These are phyloP conservation scores for Alternaria sp. DNA, from an alignment of 2,329 filamentous ascomycete genomes.

Conservation along the genomic window DNA sequence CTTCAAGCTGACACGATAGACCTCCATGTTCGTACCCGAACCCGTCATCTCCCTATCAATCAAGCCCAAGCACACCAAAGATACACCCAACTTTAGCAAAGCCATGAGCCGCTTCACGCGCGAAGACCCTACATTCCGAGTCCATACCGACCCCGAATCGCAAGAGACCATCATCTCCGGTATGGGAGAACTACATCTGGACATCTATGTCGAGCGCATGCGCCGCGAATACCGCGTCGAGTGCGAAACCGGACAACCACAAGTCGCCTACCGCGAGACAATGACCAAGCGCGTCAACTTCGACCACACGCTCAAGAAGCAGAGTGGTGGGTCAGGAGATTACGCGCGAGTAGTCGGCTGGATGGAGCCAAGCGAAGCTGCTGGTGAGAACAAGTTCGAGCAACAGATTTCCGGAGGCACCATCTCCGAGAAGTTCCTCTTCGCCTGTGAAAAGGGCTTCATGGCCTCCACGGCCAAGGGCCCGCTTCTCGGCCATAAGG, in stretches of 20 bases:
- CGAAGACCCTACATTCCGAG: constrained; percentile 96
- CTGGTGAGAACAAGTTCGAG: constrained; percentile 82
- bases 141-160: constrained; percentile 88
- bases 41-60: constrained; percentile 98
- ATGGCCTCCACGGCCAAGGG: constrained; percentile 81
- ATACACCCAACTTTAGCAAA: constrained; percentile 94
- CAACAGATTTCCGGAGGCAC: constrained; percentile 85
- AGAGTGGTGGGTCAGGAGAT: constrained; percentile 93
- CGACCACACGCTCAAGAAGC: constrained; percentile 93
- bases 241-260: constrained; percentile 92
- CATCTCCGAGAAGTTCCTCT: constrained; percentile 95
- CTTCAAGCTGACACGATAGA: constrained; percentile 45
- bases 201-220: constrained; percentile 97
- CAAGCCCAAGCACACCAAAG: constrained; percentile 91
- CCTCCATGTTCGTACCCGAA: constrained; percentile 97
- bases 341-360: constrained; percentile 91
- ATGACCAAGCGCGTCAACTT: constrained; percentile 81
- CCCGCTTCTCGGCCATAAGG: constrained; percentile 88
- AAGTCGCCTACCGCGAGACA: constrained; percentile 96
- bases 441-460: constrained; percentile 95
- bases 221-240: constrained; percentile 96
- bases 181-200: constrained; percentile 96
- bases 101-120: constrained; percentile 99
- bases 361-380: constrained; percentile 80
- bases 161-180: constrained; percentile 98